Base-by-base conservation (phyloP, 2,329 filamentous ascomycete genomes). In the Xenosphaeropsis pyriputrescens region DNA sequence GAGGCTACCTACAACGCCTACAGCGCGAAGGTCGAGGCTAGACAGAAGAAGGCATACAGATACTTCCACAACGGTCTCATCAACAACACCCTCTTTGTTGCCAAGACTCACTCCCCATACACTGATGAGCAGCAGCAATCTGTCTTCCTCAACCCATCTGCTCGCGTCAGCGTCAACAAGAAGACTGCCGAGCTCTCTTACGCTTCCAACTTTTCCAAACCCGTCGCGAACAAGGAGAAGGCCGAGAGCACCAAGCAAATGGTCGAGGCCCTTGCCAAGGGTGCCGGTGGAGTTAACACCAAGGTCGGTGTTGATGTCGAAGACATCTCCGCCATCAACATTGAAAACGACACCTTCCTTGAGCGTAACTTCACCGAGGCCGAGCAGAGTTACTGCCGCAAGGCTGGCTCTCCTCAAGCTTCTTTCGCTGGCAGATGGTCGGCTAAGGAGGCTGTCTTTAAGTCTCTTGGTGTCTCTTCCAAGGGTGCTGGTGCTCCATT, bases 61-160 rank as follows among this genome's bases (percentile, higher is more conserved):
- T 96, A 85, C 75, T 94, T 93, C 78, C 93, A 98, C 67, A 93
- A 94, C 52, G 88, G 89, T 45, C 71, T 98, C 59, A 88, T 96
- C 71, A 95, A 93, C 71, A 96, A 98, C 70, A 85, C 78, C 47
- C 73, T 98, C 60, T 98, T 98, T 63, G 86, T 93, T 45, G 88
- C 93, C 59, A 98, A 98, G 77, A 72, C 73, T 55, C 79, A 88
- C 58, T 72, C 88, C 33, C 93, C 91, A 33, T 98, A 96, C 65
- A 78, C 77, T 34, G 85, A 95, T 39, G 78, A 83, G 40, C 83
- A 91, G 64, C 81, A 93, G 63, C 74, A 75, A 59, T 74, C 79
- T 46, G 81, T 98, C 48, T 86, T 96, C 62, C 75, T 98, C 48
- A 94, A 98, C 70, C 91, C 93, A 5, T 77, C 86, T 42, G 85